phyloP scores from a whole-genome alignment of 2,329 filamentous ascomycete genomes.

The Colletotrichum cereale region DNA sequence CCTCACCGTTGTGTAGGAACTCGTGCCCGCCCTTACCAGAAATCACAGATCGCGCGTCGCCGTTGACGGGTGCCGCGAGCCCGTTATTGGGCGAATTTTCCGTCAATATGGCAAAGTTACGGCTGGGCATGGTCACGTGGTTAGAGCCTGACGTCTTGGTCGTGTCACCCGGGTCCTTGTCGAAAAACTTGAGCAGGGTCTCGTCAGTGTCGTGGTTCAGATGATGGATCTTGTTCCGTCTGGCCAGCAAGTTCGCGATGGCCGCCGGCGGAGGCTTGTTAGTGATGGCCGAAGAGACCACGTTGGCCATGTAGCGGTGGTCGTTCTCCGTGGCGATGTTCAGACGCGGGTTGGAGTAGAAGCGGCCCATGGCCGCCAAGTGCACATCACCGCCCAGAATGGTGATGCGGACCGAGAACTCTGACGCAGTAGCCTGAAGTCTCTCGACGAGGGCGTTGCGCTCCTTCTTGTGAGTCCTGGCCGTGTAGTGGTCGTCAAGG shows the following conservation, averaged over 20 bases:
- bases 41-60: constrained; percentile 46
- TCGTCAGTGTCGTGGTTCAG: constrained; percentile 84
- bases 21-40: constrained; percentile 74
- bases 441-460: constrained; percentile 82
- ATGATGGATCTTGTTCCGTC: constrained; percentile 86
- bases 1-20: constrained; percentile 81
- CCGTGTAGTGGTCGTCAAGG: constrained; percentile 96
- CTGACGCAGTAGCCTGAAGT: constrained; percentile 84
- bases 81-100: constrained; percentile 80
- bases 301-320: constrained; percentile 94
- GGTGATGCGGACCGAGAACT: constrained; percentile 90
- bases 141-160: constrained; percentile 83
- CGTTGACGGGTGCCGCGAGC: constrained; percentile 42
- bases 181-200: constrained; percentile 92
- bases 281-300: constrained; percentile 94
- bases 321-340: constrained; percentile 84
- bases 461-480: constrained; percentile 90
- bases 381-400: constrained; percentile 96
- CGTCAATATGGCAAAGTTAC: constrained; percentile 92
- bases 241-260: constrained; percentile 91
- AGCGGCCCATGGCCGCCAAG: constrained; percentile 89
- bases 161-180: constrained; percentile 83
- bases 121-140: constrained; percentile 88
- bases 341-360: constrained; percentile 90
- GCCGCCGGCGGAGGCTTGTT: constrained; percentile 91